phyloP scores from a whole-genome alignment of 768 basidiomycete species.

The Holtermannia corniformis region DNA sequence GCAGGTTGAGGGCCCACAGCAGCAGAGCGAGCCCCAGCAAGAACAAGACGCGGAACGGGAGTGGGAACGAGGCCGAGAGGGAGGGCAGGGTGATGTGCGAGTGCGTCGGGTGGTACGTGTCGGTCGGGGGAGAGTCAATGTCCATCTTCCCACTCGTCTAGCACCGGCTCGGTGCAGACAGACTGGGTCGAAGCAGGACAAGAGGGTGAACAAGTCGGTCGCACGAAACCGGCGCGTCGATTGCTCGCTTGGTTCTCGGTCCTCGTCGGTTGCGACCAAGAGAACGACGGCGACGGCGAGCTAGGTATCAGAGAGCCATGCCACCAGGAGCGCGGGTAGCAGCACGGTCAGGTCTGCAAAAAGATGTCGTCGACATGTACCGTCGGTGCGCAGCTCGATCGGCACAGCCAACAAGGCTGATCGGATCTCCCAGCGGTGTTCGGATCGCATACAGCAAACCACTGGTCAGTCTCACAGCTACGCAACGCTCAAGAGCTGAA shows the following conservation, averaged over 20 bases:
- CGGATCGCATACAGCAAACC: conserved; percentile 25
- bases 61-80: conserved; percentile 51
- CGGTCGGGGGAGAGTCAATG: conserved; percentile 37
- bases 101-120: conserved; percentile 14
- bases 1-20: conserved; percentile 88
- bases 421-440: conserved; percentile 11
- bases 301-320: no score
- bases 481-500: neutral
- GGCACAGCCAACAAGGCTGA: neutral
- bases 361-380: conserved; percentile 39
- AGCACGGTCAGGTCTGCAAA: conserved; percentile 35
- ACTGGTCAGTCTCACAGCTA: conserved; percentile 9
- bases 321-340: neutral
- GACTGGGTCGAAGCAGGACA: no score
- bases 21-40: conserved; percentile 70
- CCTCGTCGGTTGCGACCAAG: no score
- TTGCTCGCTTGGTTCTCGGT: no score
- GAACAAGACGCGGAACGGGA: conserved; percentile 83
- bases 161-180: no score
- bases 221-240: no score
- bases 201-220: no score
- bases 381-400: conserved; percentile 24
- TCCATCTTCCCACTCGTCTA: no score
- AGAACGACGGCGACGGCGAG: no score
- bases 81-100: conserved; percentile 36